Evolutionary conservation across 176 grass and related monocot genomes (phyloP).

Genomic region (Oryza rufipogon): DNA sequence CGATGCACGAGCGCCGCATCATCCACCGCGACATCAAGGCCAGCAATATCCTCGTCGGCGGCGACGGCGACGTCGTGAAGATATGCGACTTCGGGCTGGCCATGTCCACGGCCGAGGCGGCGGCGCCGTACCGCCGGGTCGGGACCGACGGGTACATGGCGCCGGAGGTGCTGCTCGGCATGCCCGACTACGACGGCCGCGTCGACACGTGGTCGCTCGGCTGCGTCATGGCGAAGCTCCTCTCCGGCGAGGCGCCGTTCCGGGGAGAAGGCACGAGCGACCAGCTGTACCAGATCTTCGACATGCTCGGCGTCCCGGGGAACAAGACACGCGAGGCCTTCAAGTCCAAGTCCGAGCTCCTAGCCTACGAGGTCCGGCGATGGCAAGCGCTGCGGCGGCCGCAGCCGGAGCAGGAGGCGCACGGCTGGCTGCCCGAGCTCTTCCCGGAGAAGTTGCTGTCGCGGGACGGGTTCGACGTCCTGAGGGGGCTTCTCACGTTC

Average conservation of each 20-base stretch:
- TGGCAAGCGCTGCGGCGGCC: neutral
- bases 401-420: neutral
- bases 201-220: constrained; percentile 53
- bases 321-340: neutral
- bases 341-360: neutral
- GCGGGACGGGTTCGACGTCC: constrained; percentile 27
- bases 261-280: neutral
- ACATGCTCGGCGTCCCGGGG: neutral
- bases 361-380: neutral
- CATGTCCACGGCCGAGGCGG: constrained; percentile 1
- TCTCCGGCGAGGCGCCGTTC: constrained; percentile 32
- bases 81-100: constrained; percentile 49
- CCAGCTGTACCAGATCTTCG: constrained; percentile 28
- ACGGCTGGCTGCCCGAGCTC: neutral
- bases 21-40: constrained; percentile 57
- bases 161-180: too few species aligned
- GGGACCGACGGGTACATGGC: constrained; percentile 35
- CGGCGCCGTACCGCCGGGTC: constrained; percentile 2
- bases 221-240: constrained; percentile 55
- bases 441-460: constrained; percentile 33
- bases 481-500: constrained; percentile 41
- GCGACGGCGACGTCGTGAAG: constrained; percentile 23
- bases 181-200: constrained; percentile 23
- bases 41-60: constrained; percentile 34
- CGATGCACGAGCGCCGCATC: constrained; percentile 32